These are phyloP conservation scores for Saraca asoca DNA, from an alignment of 331 rosid genomes.

Conservation along the genomic window DNA sequence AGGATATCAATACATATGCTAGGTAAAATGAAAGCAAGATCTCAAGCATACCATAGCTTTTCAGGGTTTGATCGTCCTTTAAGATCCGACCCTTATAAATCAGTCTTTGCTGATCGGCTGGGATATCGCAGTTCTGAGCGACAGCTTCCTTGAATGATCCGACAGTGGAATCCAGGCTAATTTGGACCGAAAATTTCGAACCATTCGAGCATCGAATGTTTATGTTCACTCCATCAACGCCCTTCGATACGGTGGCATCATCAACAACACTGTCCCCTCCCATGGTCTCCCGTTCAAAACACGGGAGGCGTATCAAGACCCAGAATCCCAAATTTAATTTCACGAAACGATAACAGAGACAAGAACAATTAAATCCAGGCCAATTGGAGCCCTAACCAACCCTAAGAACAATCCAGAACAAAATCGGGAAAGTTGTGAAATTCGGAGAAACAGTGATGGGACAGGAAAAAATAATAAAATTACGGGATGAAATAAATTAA, in stretches of 20 bases:
- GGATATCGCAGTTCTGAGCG: conserved; percentile 51
- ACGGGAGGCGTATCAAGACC: conserved; percentile 38
- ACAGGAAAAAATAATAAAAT: conserved; percentile 7
- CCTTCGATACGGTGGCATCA: conserved; percentile 35
- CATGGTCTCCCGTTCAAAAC: conserved; percentile 50
- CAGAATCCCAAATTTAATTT: background rate
- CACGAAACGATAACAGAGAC: background rate
- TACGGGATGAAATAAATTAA: background rate
- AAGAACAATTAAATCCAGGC: conserved; percentile 8
- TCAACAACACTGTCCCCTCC: conserved; percentile 59
- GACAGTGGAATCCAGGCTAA: conserved; percentile 52
- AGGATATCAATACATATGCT: no score
- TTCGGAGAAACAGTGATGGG: conserved; percentile 8
- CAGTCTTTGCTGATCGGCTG: conserved; percentile 65
- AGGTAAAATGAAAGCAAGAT: background rate
- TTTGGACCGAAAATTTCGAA: conserved; percentile 57
- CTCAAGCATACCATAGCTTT: conserved; percentile 56
- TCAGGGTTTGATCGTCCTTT: conserved; percentile 66
- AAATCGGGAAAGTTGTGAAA: conserved; percentile 2
- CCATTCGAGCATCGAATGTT: conserved; percentile 68
- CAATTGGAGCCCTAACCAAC: conserved; percentile 52
- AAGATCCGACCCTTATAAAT: conserved; percentile 81
- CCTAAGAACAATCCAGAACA: conserved; percentile 36
- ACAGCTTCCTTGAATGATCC: conserved; percentile 53
- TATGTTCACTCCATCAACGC: conserved; percentile 47